A percentile compares a stretch with the other conserved stretches of the same genome.
Evolutionary conservation across 2,329 filamentous ascomycete genomes (phyloP).

Genomic region (Zalaria obscura): DNA sequence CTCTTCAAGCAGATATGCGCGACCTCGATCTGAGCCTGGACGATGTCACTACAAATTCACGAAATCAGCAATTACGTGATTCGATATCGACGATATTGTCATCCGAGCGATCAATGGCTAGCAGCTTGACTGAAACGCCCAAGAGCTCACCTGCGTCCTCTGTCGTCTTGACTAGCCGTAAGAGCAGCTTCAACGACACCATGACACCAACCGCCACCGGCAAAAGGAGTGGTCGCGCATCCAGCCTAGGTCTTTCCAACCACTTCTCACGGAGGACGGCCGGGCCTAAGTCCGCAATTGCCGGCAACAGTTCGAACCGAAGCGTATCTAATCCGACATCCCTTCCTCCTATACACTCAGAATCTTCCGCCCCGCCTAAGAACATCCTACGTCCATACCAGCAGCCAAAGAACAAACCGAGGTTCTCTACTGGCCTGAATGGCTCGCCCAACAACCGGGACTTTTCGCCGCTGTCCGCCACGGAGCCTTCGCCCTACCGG

Average conservation of each 20-base stretch:
- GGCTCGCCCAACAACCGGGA: constrained; percentile 43
- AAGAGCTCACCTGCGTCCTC: constrained; percentile 50
- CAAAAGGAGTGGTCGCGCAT: constrained; percentile 2
- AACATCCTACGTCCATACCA: constrained; percentile 23
- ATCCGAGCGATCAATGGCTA: constrained; percentile 58
- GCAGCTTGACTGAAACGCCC: constrained; percentile 50
- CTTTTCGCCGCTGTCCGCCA: constrained; percentile 17
- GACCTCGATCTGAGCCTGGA: constrained; percentile 65
- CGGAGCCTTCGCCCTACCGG: constrained; percentile 19
- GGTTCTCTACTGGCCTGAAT: constrained; percentile 46
- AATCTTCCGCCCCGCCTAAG: constrained; percentile 1
- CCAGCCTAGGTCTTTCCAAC: constrained; percentile 4
- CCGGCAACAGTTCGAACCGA: not conserved
- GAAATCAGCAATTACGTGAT: constrained; percentile 68
- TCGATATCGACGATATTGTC: constrained; percentile 88
- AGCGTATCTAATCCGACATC: not conserved
- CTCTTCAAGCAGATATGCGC: constrained; percentile 59
- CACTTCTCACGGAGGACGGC: not conserved
- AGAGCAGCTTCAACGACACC: constrained; percentile 30
- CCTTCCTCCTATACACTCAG: constrained; percentile 4
- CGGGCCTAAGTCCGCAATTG: not conserved
- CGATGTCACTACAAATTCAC: constrained; percentile 43
- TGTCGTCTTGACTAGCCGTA: constrained; percentile 31
- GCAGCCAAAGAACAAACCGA: constrained; percentile 42
- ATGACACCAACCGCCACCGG: constrained; percentile 24